Percentiles rank a stretch among this genome's conserved stretches.
These are phyloP conservation scores for Talaromyces pinophilus DNA, from an alignment of 2,329 filamentous ascomycete species.

Conservation along the genomic window DNA sequence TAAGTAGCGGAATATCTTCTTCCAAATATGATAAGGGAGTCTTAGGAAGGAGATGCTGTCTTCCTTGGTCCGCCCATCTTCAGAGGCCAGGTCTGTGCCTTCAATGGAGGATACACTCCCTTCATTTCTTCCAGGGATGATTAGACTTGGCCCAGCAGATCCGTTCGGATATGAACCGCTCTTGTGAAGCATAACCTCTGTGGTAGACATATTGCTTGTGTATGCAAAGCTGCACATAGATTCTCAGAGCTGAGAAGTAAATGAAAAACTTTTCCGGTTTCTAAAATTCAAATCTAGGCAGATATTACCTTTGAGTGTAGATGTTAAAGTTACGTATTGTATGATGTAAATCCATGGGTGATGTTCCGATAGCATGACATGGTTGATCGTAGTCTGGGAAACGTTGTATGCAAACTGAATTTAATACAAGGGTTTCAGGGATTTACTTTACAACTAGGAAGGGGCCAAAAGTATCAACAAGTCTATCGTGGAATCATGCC, in stretches of 20 bases:
- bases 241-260: not conserved
- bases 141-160: not conserved
- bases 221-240: not conserved
- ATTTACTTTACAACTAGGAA: no score
- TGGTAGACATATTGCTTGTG: not conserved
- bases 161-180: not conserved
- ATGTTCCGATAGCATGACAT: not conserved
- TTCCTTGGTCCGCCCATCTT: not conserved
- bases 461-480: not conserved
- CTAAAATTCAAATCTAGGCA: not conserved
- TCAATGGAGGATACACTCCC: not conserved
- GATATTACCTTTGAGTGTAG: constrained; percentile 4
- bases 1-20: constrained; percentile 28
- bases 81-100: not conserved
- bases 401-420: not conserved
- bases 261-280: not conserved
- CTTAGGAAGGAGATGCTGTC: not conserved
- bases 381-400: not conserved
- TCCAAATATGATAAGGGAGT: constrained; percentile 20
- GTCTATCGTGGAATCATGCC: not conserved
- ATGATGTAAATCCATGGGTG: not conserved
- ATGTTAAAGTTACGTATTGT: constrained; percentile 7
- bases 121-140: not conserved
- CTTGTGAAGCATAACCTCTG: not conserved
- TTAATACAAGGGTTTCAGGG: not conserved